Evolutionary conservation across 495 filamentous ascomycete genomes (phyloP).

Genomic region (Daldinia bambusicola): DNA sequence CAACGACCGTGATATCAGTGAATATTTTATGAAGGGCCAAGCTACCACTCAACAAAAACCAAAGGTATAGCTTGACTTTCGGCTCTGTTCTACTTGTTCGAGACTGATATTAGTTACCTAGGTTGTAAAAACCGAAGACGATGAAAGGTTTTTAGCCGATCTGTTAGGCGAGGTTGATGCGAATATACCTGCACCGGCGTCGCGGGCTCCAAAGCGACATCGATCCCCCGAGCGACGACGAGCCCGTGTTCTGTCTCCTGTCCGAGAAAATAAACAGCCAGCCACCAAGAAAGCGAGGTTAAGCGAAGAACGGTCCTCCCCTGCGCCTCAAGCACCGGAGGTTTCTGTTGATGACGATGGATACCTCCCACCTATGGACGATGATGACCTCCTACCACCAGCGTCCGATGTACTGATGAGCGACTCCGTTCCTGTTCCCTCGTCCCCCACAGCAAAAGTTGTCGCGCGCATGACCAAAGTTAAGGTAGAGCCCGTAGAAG

Average conservation of each 20-base stretch:
- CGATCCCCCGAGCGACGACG: constrained; percentile 79
- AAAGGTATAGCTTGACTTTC: constrained; percentile 66
- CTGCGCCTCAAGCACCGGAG: constrained; percentile 57
- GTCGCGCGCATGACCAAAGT: constrained; percentile 76
- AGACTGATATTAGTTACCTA: constrained; percentile 28
- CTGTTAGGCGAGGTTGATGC: constrained; percentile 90
- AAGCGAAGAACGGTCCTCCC: constrained; percentile 55
- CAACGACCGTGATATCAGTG: constrained; percentile 88
- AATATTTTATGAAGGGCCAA: constrained; percentile 87
- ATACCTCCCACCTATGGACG: constrained; percentile 62
- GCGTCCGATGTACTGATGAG: constrained; percentile 73
- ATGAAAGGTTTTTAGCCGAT: constrained; percentile 84
- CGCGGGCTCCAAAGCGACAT: constrained; percentile 66
- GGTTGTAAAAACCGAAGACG: constrained; percentile 77
- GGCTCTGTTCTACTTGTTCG: not conserved
- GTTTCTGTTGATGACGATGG: constrained; percentile 66
- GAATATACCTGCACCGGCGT: constrained; percentile 71
- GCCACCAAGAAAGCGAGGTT: constrained; percentile 63
- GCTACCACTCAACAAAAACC: constrained; percentile 74
- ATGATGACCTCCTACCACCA: constrained; percentile 55
- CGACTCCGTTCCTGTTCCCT: constrained; percentile 73
- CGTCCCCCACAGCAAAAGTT: constrained; percentile 85
- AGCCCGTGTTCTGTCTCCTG: constrained; percentile 82
- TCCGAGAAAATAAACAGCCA: constrained; percentile 57
- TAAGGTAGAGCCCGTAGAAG: constrained; percentile 71